Evolutionary conservation across 331 rosid genomes (phyloP), one percentile per base, ranked within the genome.

Genomic region (Malus hybrid): DNA sequence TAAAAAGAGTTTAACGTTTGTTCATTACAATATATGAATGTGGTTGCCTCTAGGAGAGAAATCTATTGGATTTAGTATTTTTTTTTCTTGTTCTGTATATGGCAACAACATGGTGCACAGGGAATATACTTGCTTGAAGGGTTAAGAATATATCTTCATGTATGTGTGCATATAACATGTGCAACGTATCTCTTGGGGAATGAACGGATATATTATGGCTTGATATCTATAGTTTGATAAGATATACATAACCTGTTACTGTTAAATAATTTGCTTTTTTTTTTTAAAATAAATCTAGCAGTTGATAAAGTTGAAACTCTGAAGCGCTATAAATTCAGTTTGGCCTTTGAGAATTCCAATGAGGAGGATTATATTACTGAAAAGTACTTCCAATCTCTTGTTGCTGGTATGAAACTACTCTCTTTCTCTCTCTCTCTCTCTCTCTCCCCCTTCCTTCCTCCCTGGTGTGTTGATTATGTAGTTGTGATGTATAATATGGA

Each of bases 281-380:
- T 33, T 52, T 74, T 44, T 27, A 24, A 66, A 50, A 56, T 67
- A 10, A 68, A 56, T 63, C 74, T 78, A 77, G 84, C 92, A 95
- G 99, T 95, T 85, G 75, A 92, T 83, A 95, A 92, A 81, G 88
- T 92, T 80, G 85, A 89, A 83, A 34, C 99, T 82, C 85, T 95
- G 83, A 92, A 84, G 81, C 97, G 65, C 86, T 90, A 95, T 84
- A 95, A 84, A 74, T 95, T 95, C 81, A 95, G 99, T 86, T 83
- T 95, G 83, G 97, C 99, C 28, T 92, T 95, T 86, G 99, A 95
- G 80, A 95, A 95, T 84, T 95, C 99, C 68, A 92, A 90, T 32
- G 97, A 92, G 91, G 99, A 95, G 87, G 99, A 95, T 89, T 95
- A 95, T 79, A 98, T 95, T n/a, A 95, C 99, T 9, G 99, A 95